Conservation (phyloP, 2,329 filamentous ascomycete genomes). For the Trichoderma atrobrunneum region DNA sequence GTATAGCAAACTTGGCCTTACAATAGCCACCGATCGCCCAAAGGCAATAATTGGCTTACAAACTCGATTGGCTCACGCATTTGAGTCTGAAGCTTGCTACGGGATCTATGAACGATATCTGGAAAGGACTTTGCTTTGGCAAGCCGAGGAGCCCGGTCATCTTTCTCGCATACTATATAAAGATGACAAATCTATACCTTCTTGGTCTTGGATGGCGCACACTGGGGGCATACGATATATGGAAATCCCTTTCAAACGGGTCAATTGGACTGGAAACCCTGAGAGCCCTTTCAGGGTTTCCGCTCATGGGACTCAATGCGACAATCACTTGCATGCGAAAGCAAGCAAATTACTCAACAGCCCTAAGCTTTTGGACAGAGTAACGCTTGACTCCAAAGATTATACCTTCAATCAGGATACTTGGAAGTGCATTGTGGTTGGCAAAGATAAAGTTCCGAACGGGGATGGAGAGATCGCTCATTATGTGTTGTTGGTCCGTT, state of each 20-base stretch:
- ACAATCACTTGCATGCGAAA: not conserved
- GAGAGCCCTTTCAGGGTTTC: not conserved
- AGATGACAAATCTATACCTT: not conserved
- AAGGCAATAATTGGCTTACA: not conserved
- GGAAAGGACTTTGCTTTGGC: not conserved
- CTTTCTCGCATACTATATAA: not conserved
- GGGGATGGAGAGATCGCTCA: not conserved
- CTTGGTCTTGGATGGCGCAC: slow-evolving; percentile 1
- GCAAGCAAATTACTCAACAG: too few relatives aligned
- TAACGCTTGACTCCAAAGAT: not conserved
- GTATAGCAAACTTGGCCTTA: not conserved
- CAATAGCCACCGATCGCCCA: not conserved
- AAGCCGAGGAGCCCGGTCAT: not conserved
- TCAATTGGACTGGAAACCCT: not conserved
- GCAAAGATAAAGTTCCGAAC: not conserved
- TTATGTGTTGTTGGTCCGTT: not conserved
- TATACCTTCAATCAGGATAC: not conserved
- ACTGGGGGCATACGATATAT: not conserved
- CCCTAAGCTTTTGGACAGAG: not conserved
- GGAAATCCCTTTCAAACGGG: not conserved
- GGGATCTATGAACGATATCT: not conserved
- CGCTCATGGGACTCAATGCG: not conserved
- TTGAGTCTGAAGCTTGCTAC: not conserved
- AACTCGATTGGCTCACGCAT: not conserved
- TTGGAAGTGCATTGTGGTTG: not conserved